Evolutionary conservation across 2,329 filamentous ascomycete genomes (phyloP), one percentile per base, ranked within the genome.

Genomic region (Fusarium sp.): DNA sequence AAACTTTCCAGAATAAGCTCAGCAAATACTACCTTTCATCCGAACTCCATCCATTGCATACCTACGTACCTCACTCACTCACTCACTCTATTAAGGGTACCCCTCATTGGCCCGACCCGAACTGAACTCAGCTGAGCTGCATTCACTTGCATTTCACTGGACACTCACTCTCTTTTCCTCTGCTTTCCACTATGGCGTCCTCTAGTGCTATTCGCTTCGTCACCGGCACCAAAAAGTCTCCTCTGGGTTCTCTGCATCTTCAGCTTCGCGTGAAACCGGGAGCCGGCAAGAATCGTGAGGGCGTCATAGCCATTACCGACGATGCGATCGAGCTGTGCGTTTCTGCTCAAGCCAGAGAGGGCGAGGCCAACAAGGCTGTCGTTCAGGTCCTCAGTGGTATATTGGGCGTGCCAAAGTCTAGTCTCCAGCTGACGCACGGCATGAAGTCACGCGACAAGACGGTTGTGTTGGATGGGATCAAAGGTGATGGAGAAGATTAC

Each of bases 341-440:
- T 5, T 81, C 90, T 1, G 91, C 90, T 0, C 89, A 87, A 69
- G 85, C 91, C 14, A 85, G 86, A 66, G 89, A 93, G 17, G 90
- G 91, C 17, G 89, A 92, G 76, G 88, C 91, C 8, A 93, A 93
- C 76, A 87, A 87, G 76, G 91, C 91, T 7, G 89, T 92, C 5
- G 81, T 89, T 52, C 83, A 86, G 40, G 80, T 93, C 7, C 81
- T 94, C 60, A 90, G 90, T 69, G 82, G 88, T 75, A 83, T 85
- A 9, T 83, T 93, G 5, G 83, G 83, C 4, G 82, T 91, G 10
- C 87, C 91, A 33, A 92, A 91, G 76, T 90, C 91, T 2, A 85
- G 89, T 65, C 80, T 93, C 2, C 83, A 87, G 45, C 86, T 93
- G 42, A 85, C 86, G 15, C 88, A 88, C 18, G 91, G 91, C 0